phyloP scores from a whole-genome alignment of 106 monocot species.

The Platanthera guangdongensis region DNA sequence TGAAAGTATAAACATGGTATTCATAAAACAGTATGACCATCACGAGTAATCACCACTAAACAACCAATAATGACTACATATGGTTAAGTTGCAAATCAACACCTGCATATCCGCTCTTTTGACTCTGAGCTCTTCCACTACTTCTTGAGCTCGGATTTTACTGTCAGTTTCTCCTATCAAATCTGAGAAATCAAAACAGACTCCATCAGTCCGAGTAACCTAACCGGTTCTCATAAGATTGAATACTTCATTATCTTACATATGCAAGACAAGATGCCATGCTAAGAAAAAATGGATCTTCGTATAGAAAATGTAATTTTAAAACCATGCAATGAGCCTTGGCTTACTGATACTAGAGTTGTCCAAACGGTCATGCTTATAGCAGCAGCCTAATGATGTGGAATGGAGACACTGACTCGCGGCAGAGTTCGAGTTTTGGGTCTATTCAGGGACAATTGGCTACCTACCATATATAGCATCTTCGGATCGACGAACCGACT shows the following conservation, averaged over 20 bases:
- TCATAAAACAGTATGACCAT: background rate
- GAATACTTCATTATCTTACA: background rate
- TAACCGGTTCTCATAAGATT: background rate
- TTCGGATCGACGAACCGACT: too few relatives aligned
- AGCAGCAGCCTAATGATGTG: background rate
- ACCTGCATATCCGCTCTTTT: slow-evolving; percentile 94
- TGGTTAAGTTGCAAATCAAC: background rate
- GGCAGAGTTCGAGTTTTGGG: too few relatives aligned
- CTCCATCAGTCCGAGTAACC: background rate
- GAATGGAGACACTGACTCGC: too few relatives aligned
- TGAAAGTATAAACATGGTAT: background rate
- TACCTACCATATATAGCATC: too few relatives aligned
- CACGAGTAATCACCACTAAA: background rate
- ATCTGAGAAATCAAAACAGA: slow-evolving; percentile 30
- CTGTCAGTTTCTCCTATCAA: slow-evolving; percentile 76
- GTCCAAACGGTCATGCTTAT: background rate
- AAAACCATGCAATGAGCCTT: background rate
- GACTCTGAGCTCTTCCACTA: slow-evolving; percentile 66
- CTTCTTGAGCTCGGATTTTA: slow-evolving; percentile 70
- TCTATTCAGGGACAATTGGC: too few relatives aligned
- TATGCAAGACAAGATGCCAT: background rate
- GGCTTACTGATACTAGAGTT: background rate
- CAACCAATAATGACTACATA: background rate
- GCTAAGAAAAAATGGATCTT: background rate
- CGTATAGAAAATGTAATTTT: background rate